Conservation (phyloP, 805 yeast species). For the Saccharomycopsis sp. region DNA sequence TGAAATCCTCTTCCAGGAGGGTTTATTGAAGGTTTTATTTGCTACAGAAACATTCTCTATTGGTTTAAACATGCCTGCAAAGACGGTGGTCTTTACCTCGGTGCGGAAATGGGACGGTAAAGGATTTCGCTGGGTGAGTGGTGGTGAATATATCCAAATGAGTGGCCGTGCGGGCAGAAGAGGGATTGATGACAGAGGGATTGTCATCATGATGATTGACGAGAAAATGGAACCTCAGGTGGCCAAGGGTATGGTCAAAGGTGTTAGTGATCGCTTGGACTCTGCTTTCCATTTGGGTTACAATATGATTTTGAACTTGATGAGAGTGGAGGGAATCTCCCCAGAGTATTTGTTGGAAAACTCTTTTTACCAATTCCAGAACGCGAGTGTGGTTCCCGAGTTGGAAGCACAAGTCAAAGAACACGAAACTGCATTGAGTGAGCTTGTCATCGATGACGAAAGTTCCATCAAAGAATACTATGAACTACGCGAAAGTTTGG, state of each 20-base stretch:
- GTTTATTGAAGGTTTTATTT: slow-evolving; percentile 84
- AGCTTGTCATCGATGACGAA: slow-evolving; percentile 63
- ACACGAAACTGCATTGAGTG: slow-evolving; percentile 40
- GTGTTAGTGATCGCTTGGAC: slow-evolving; percentile 95
- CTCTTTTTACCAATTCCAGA: slow-evolving; percentile 93
- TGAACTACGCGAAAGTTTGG: slow-evolving; percentile 67
- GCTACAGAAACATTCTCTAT: slow-evolving; percentile 98
- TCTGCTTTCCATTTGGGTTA: slow-evolving; percentile 97
- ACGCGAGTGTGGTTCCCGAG: slow-evolving; percentile 80
- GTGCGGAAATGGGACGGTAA: slow-evolving; percentile 98
- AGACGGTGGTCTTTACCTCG: slow-evolving; percentile 94
- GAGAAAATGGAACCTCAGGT: slow-evolving; percentile 99
- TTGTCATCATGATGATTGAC: slow-evolving; percentile 98
- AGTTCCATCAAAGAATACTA: slow-evolving; percentile 68
- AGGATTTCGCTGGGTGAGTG: slow-evolving; percentile 97
- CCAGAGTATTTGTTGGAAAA: slow-evolving; percentile 95
- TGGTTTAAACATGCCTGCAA: slow-evolving; percentile 99
- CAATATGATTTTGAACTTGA: slow-evolving; percentile 89
- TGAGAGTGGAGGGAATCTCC: slow-evolving; percentile 97
- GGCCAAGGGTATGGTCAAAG: slow-evolving; percentile 98
- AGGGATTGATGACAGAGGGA: slow-evolving; percentile 98
- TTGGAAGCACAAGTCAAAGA: slow-evolving; percentile 60
- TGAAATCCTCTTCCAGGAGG: slow-evolving; percentile 95
- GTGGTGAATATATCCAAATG: slow-evolving; percentile 99
- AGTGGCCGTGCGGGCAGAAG: slow-evolving; percentile 99